These are phyloP conservation scores for Xenosphaeropsis pyriputrescens DNA, from an alignment of 2,329 filamentous ascomycete species.

Conservation along the genomic window DNA sequence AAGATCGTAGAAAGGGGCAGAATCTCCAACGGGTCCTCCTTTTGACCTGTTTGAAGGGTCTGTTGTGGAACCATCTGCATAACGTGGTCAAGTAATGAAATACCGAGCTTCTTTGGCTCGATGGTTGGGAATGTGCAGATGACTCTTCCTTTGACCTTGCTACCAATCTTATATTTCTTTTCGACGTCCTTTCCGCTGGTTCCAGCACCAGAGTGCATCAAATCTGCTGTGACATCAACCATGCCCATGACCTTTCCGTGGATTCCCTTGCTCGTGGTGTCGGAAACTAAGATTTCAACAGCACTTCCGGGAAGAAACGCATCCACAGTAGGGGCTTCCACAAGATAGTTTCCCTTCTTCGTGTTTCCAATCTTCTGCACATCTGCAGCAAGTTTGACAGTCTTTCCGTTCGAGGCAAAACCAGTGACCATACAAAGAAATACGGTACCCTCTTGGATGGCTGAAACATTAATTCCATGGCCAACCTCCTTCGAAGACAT, in stretches of 20 bases:
- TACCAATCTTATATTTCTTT: conserved; percentile 68
- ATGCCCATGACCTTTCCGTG: conserved; percentile 84
- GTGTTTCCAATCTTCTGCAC: conserved; percentile 51
- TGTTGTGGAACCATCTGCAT: conserved; percentile 36
- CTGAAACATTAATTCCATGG: conserved; percentile 43
- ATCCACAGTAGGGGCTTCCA: conserved; percentile 73
- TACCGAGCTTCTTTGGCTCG: conserved; percentile 69
- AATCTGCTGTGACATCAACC: conserved; percentile 78
- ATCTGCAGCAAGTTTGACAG: conserved; percentile 73
- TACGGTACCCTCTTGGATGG: conserved; percentile 69
- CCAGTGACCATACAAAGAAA: conserved; percentile 71
- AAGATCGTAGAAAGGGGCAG: conserved; percentile 63
- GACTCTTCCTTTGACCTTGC: conserved; percentile 73
- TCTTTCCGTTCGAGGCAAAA: conserved; percentile 62
- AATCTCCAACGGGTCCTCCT: conserved; percentile 35
- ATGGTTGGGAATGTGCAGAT: conserved; percentile 75
- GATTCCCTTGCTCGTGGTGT: conserved; percentile 61
- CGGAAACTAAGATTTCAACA: conserved; percentile 70
- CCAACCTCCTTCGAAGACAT: conserved; percentile 74
- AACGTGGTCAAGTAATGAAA: conserved; percentile 81
- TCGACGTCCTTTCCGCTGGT: conserved; percentile 55
- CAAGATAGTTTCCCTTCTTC: conserved; percentile 49
- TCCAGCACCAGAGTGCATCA: conserved; percentile 73
- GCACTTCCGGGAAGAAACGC: conserved; percentile 85
- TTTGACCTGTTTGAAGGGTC: conserved; percentile 27